A percentile compares a stretch with the other conserved stretches of the same genome.
Evolutionary conservation across 2,329 filamentous ascomycete species (phyloP).

Genomic region (Ophiocordyceps polyrhachis-furcata): DNA sequence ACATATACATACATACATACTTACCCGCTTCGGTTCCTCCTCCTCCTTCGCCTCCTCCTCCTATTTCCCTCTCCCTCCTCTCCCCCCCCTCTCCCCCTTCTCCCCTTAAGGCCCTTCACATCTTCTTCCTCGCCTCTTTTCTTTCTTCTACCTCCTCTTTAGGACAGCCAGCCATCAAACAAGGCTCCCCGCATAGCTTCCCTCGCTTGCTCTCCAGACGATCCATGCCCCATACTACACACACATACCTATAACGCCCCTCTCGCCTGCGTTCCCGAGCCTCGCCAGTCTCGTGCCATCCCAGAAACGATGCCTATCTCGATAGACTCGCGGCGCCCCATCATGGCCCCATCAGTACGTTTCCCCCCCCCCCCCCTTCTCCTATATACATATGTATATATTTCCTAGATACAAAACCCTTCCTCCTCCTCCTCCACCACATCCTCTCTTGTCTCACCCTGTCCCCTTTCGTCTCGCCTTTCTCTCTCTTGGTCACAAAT

Average conservation of each 20-base stretch:
- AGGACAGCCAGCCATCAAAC: not conserved
- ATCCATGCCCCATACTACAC: too few species aligned
- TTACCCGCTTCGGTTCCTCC: not conserved
- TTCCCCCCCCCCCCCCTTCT: conserved; percentile 3
- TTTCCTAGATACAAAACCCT: conserved; percentile 1
- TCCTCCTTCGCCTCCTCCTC: not conserved
- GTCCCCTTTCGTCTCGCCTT: not conserved
- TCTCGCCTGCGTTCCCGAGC: not conserved
- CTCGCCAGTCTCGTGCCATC: not conserved
- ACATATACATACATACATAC: not conserved
- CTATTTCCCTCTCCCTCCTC: not conserved
- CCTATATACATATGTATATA: not conserved
- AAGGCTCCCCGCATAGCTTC: not conserved
- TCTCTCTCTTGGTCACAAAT: not conserved
- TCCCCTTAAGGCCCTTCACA: not conserved
- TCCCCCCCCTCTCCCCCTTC: not conserved
- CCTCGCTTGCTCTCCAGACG: not conserved
- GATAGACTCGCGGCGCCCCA: conserved; percentile 40
- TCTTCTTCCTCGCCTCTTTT: not conserved
- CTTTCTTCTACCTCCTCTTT: not conserved
- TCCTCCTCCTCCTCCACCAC: not conserved
- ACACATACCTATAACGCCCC: not conserved
- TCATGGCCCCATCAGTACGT: conserved; percentile 45
- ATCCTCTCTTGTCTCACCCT: not conserved
- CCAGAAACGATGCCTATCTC: conserved; percentile 31